phyloP scores from a whole-genome alignment of 495 filamentous ascomycete species.

The Tricharina praecox region DNA sequence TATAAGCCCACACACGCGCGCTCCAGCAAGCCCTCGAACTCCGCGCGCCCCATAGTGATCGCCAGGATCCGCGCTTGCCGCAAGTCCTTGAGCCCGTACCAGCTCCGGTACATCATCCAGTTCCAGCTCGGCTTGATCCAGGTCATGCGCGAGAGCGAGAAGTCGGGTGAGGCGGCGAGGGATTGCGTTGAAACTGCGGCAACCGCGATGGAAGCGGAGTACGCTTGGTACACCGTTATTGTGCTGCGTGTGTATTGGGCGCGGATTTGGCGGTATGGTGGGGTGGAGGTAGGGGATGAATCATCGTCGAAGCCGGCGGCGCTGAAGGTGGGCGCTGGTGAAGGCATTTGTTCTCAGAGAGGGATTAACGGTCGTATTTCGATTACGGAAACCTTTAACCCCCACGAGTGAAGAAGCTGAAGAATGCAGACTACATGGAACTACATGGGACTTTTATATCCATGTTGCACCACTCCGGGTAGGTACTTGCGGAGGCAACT shows the following conservation, averaged over 20 bases:
- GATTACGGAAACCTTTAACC: no score
- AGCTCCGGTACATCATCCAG: conserved; percentile 45
- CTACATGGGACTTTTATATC: no score
- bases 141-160: conserved; percentile 41
- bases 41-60: conserved; percentile 32
- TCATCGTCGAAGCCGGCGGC: no score
- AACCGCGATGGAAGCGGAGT: conserved; percentile 35
- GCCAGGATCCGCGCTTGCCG: conserved; percentile 40
- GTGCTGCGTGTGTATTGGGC: conserved; percentile 32
- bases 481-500: no score
- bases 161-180: conserved; percentile 36
- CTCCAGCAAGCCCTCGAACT: conserved; percentile 31
- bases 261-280: conserved; percentile 39
- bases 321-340: no score
- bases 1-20: conserved; percentile 20
- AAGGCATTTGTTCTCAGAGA: no score
- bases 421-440: no score
- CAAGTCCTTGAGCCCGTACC: conserved; percentile 36
- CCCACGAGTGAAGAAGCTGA: no score
- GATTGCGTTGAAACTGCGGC: conserved; percentile 37
- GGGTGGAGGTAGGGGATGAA: conserved; percentile 1
- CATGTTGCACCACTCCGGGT: no score
- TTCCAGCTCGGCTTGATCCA: conserved; percentile 51
- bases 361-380: no score
- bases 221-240: conserved; percentile 50